These are phyloP conservation scores for Limonomyces culmigenus DNA, from an alignment of 1,284 basidiomycete genomes.

Conservation along the genomic window DNA sequence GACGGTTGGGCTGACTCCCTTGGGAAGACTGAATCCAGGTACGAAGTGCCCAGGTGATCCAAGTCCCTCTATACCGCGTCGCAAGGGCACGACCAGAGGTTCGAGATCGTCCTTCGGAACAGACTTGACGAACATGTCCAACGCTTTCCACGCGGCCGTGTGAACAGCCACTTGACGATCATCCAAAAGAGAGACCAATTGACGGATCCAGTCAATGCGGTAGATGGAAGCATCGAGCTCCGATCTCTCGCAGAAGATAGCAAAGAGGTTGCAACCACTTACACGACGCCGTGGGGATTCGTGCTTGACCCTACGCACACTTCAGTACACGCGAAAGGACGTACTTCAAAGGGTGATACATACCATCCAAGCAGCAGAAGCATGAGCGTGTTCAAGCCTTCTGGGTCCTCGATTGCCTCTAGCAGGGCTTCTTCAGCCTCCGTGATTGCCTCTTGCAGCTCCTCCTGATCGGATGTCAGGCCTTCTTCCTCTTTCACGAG, in stretches of 20 bases:
- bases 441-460: slow-evolving; percentile 59
- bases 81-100: slow-evolving; percentile 74
- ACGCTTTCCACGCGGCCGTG: slow-evolving; percentile 67
- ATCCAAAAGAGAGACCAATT: slow-evolving; percentile 75
- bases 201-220: slow-evolving; percentile 90
- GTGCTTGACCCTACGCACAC: slow-evolving; percentile 52
- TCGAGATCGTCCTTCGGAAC: slow-evolving; percentile 90
- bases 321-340: slow-evolving; percentile 3
- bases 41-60: slow-evolving; percentile 69
- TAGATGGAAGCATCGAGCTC: slow-evolving; percentile 72
- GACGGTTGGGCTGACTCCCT: slow-evolving; percentile 79
- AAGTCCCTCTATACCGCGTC: slow-evolving; percentile 76
- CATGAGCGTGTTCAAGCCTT: slow-evolving; percentile 82
- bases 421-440: slow-evolving; percentile 64
- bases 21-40: slow-evolving; percentile 79
- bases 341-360: slow-evolving; percentile 12
- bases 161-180: slow-evolving; percentile 65
- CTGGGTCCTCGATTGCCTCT: slow-evolving; percentile 62
- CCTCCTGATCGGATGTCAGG: slow-evolving; percentile 45
- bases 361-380: slow-evolving; percentile 81
- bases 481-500: slow-evolving; percentile 49
- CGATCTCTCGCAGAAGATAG: slow-evolving; percentile 69
- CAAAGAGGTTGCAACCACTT: slow-evolving; percentile 65
- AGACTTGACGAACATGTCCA: slow-evolving; percentile 84
- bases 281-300: slow-evolving; percentile 55